Evolutionary conservation across 2,329 filamentous ascomycete genomes (phyloP), one percentile per base, ranked within the genome.

Genomic region (Diplodia seriata): DNA sequence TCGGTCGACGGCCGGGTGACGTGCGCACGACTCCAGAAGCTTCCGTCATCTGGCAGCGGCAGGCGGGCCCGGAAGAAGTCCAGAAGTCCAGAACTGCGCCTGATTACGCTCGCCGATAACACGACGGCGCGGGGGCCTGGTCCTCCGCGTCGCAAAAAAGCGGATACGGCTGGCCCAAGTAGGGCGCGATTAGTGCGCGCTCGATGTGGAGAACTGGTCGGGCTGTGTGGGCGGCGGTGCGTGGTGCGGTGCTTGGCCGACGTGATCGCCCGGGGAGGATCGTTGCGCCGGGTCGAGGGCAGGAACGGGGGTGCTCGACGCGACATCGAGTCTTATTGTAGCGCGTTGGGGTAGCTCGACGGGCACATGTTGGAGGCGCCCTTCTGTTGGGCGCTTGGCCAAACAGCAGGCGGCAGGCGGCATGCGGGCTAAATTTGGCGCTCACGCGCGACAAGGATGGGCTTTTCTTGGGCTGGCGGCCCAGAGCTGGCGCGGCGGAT

Each of bases 381-480:
- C 18, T 50, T 49, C 23, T 50, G 57, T 62, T 62, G 57, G 57
- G 57, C 54, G 54, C 54, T 56, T 56, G 54, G 54, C 57, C 56
- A 59, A 38, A 59, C 56, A 38, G 56, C 56, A 23, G 40, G 23
- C 57, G 18, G 56, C 56, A 23, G 40, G 23, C 57, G 18, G 59
- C 59, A 47, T 47, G 47, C 38, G 59, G 31, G 59, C 59, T 63
- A 63, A 51, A 51, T 63, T 63, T 63, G 59, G 59, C n/a, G 59
- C 29, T 4, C n/a, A n/a, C 15, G 31, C 11, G 20, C 6, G 14
- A 9, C 56, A 31, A 47, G 55, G 55, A 47, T 43, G 55, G 40
- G 40, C 7, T 5, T 26, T 43, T 18, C 5, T 36, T n/a, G 23
- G 26, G 4, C 11, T 8, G 26, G 23, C 31, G 59, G 59, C 14